phyloP scores from a whole-genome alignment of 495 filamentous ascomycete genomes.

The Annulohypoxylon nitens region DNA sequence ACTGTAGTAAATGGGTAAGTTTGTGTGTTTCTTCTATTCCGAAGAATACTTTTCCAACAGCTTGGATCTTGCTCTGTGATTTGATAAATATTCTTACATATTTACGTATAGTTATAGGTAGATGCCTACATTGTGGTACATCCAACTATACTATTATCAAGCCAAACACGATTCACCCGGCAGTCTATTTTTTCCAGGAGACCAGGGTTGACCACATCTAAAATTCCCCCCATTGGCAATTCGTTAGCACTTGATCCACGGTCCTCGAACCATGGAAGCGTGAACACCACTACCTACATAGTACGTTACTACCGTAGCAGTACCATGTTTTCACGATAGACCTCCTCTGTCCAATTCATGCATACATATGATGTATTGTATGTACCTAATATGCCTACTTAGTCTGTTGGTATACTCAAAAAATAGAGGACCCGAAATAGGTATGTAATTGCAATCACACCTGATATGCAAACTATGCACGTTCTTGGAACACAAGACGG shows the following conservation, averaged over 20 bases:
- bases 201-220: conserved; percentile 10
- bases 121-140: conserved; percentile 9
- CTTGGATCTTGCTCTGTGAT: conserved; percentile 25
- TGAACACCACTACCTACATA: conserved; percentile 44
- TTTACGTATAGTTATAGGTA: neutral
- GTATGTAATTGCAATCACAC: conserved; percentile 48
- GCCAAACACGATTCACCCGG: conserved; percentile 27
- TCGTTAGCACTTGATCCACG: conserved; percentile 31
- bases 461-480: conserved; percentile 46
- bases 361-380: conserved; percentile 15
- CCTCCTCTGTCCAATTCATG: conserved; percentile 19
- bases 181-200: conserved; percentile 15
- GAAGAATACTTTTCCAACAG: conserved; percentile 20
- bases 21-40: neutral
- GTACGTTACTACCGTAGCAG: conserved; percentile 46
- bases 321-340: conserved; percentile 38
- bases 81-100: conserved; percentile 22
- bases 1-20: neutral
- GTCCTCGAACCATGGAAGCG: conserved; percentile 48
- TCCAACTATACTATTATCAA: neutral
- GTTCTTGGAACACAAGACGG: conserved; percentile 41
- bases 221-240: conserved; percentile 34
- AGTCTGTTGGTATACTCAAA: neutral
- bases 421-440: conserved; percentile 31
- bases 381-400: neutral